A percentile compares a stretch with the other conserved stretches of the same genome.
Conservation (phyloP, 257 asterid genomes). For the Paulownia fortunei region DNA sequence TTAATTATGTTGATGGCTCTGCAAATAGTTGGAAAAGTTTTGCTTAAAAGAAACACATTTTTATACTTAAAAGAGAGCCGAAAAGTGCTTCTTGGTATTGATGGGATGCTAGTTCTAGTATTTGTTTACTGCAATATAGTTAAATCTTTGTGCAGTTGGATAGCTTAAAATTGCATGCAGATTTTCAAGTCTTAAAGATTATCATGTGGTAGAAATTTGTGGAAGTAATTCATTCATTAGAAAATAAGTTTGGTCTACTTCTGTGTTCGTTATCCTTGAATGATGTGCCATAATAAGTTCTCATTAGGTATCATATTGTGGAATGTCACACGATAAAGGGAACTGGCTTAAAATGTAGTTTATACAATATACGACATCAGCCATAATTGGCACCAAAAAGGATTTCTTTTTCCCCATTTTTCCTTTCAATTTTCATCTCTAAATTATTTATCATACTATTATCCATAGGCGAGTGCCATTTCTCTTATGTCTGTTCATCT, state of each 20-base stretch:
- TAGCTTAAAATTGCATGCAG: background rate
- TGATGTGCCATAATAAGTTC: background rate
- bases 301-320: background rate
- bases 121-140: background rate
- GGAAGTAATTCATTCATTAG: background rate
- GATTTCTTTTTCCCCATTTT: background rate
- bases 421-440: background rate
- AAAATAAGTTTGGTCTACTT: background rate
- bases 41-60: background rate
- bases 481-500: conserved; percentile 21
- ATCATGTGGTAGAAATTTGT: background rate
- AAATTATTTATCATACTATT: background rate
- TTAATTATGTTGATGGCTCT: background rate
- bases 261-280: background rate
- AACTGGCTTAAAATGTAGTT: background rate
- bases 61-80: background rate
- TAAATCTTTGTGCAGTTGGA: background rate
- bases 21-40: background rate
- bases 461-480: conserved; percentile 9
- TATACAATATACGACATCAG: background rate
- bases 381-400: background rate
- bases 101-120: background rate
- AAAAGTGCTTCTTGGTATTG: background rate
- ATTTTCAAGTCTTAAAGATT: background rate
- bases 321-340: background rate